Evolutionary conservation across 1,139 yeast genomes (phyloP).

Genomic region (Protomyces lactucae-debilis): DNA sequence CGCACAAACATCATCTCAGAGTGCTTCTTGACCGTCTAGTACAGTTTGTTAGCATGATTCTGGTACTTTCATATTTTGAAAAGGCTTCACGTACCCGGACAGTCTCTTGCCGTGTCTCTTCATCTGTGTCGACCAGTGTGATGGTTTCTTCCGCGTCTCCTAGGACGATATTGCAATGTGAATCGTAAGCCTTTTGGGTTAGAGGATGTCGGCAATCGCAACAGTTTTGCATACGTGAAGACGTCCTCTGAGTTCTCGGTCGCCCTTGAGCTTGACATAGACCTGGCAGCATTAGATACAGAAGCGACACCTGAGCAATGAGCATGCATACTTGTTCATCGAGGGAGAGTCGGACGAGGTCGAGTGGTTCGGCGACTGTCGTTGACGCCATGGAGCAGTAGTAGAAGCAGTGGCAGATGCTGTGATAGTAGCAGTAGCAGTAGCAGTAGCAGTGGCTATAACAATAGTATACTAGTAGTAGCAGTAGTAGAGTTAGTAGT

Average conservation of each 20-base stretch:
- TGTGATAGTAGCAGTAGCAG: background rate
- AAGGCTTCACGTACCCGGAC: constrained; percentile 39
- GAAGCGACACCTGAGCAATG: background rate
- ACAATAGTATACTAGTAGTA: background rate
- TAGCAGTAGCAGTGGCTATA: background rate
- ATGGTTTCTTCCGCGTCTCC: constrained; percentile 89
- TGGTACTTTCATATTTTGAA: background rate
- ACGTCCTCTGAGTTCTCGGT: constrained; percentile 83
- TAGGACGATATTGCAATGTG: constrained; percentile 63
- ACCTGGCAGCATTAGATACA: constrained; percentile 43
- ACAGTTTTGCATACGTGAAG: constrained; percentile 51
- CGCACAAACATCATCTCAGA: constrained; percentile 91
- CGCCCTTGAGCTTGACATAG: constrained; percentile 89
- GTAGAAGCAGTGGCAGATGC: background rate
- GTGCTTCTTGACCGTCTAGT: constrained; percentile 51
- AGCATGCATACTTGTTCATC: constrained; percentile 51
- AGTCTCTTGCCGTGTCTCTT: constrained; percentile 37
- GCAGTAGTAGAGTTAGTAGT: no score
- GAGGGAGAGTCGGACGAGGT: constrained; percentile 74
- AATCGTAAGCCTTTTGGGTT: constrained; percentile 22
- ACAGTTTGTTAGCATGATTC: no score
- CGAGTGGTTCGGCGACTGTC: constrained; percentile 59
- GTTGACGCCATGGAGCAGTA: background rate
- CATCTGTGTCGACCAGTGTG: constrained; percentile 50
- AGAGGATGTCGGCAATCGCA: background rate